Conservation (phyloP, 768 basidiomycete genomes). For the Amyloporia xantha region DNA sequence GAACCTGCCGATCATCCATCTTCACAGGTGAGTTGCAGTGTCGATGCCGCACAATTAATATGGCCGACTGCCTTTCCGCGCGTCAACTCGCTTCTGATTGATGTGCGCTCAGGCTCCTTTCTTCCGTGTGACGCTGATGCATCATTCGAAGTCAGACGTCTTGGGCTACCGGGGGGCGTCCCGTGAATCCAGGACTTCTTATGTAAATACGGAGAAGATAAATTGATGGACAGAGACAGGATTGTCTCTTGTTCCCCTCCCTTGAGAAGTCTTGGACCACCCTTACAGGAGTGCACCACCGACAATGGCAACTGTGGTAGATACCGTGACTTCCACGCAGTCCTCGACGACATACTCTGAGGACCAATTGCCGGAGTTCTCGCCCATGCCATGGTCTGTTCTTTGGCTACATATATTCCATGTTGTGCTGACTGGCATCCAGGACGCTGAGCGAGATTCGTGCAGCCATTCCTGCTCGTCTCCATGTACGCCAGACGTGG, state of each 20-base stretch:
- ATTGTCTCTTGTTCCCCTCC: not conserved
- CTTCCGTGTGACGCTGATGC: not conserved
- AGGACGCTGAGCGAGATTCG: slow-evolving; percentile 44
- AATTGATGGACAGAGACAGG: not conserved
- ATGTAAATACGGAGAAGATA: not conserved
- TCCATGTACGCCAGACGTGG: slow-evolving; percentile 43
- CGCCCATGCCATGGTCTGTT: slow-evolving; percentile 21
- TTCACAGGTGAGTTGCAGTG: not conserved
- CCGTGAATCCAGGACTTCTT: too few species aligned
- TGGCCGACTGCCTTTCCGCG: not conserved
- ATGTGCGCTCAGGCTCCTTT: not conserved
- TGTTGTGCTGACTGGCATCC: not conserved
- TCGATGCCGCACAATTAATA: not conserved
- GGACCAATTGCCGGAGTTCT: slow-evolving; percentile 16
- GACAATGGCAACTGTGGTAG: not conserved
- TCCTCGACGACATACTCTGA: not conserved
- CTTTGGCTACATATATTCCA: not conserved
- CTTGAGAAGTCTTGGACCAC: not conserved
- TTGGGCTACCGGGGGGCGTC: not conserved
- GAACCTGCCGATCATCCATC: not conserved
- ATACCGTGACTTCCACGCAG: not conserved
- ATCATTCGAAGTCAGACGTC: not conserved
- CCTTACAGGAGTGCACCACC: not conserved
- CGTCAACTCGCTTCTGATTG: not conserved
- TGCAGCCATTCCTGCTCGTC: slow-evolving; percentile 43